These are phyloP conservation scores for Lasiosphaeriaceae sp. DNA, from an alignment of 495 filamentous ascomycete genomes.

Conservation along the genomic window DNA sequence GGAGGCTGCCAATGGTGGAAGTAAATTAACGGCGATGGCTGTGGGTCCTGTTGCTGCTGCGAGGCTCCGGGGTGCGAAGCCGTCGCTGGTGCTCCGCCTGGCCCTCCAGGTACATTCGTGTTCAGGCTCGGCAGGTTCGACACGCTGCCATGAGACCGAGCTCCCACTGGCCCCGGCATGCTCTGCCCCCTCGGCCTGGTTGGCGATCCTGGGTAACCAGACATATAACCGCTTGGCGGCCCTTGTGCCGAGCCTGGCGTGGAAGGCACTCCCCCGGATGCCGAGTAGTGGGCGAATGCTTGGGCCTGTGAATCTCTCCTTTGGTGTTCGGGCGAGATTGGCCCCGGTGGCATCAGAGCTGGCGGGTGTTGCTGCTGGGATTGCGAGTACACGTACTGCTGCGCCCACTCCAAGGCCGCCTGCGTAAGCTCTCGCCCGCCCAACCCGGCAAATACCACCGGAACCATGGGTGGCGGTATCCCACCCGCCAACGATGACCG, in stretches of 20 bases:
- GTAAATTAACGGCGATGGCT: slow-evolving; percentile 65
- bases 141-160: slow-evolving; percentile 15
- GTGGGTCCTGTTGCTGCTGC: slow-evolving; percentile 34
- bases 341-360: slow-evolving; percentile 48
- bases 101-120: slow-evolving; percentile 28
- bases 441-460: slow-evolving; percentile 84
- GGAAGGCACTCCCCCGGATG: slow-evolving; percentile 38
- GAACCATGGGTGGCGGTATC: slow-evolving; percentile 81
- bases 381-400: slow-evolving; percentile 62
- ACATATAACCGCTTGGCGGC: slow-evolving; percentile 28
- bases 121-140: slow-evolving; percentile 30
- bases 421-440: slow-evolving; percentile 57
- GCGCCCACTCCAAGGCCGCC: slow-evolving; percentile 65
- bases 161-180: slow-evolving; percentile 30
- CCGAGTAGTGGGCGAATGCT: slow-evolving; percentile 39
- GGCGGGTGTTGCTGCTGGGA: slow-evolving; percentile 47
- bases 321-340: slow-evolving; percentile 41
- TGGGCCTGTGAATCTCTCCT: slow-evolving; percentile 43
- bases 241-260: slow-evolving; percentile 43
- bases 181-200: slow-evolving; percentile 37
- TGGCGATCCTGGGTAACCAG: slow-evolving; percentile 39
- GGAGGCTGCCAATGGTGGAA: slow-evolving; percentile 94
- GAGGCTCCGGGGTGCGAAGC: slow-evolving; percentile 28
- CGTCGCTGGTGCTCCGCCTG: slow-evolving; percentile 13
- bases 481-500: slow-evolving; percentile 74